phyloP scores from a whole-genome alignment of 2,329 filamentous ascomycete genomes.

The Huntiella omanensis region DNA sequence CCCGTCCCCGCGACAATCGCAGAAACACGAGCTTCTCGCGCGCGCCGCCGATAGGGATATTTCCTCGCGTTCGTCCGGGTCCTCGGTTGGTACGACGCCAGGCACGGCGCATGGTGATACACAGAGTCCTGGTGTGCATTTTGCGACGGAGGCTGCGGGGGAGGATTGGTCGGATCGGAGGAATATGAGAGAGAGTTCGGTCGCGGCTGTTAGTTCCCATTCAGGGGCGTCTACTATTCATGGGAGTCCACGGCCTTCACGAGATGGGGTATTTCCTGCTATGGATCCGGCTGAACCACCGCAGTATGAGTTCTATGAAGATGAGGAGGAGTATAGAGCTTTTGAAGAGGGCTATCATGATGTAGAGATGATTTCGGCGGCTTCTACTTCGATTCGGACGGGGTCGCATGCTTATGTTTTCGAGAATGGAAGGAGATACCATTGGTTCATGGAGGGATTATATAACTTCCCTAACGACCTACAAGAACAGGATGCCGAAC shows the following conservation, averaged over 20 bases:
- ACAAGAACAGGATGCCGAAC: conserved; percentile 36
- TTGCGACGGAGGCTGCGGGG: too few relatives aligned
- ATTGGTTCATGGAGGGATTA: conserved; percentile 23
- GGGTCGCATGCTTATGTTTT: conserved; percentile 9
- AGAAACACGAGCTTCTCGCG: too few relatives aligned
- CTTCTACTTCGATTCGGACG: conserved; percentile 5
- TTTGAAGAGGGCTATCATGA: not conserved
- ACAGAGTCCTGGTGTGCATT: too few relatives aligned
- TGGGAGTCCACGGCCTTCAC: not conserved
- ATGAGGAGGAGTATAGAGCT: not conserved
- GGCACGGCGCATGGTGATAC: too few relatives aligned
- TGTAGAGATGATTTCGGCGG: conserved; percentile 1
- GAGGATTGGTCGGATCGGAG: too few relatives aligned
- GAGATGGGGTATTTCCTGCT: not conserved
- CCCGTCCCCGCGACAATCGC: too few relatives aligned
- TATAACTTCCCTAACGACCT: conserved; percentile 45
- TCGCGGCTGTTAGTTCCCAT: too few relatives aligned
- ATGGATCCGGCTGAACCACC: not conserved
- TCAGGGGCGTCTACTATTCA: not conserved
- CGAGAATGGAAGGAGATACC: conserved; percentile 18
- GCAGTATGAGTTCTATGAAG: conserved; percentile 3
- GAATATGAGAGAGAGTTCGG: too few relatives aligned
- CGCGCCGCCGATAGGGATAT: too few relatives aligned
- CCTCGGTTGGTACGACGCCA: too few relatives aligned
- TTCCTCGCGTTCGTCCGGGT: too few relatives aligned